phyloP scores from a whole-genome alignment of 768 basidiomycete species.

The Rhodocollybia butyracea region DNA sequence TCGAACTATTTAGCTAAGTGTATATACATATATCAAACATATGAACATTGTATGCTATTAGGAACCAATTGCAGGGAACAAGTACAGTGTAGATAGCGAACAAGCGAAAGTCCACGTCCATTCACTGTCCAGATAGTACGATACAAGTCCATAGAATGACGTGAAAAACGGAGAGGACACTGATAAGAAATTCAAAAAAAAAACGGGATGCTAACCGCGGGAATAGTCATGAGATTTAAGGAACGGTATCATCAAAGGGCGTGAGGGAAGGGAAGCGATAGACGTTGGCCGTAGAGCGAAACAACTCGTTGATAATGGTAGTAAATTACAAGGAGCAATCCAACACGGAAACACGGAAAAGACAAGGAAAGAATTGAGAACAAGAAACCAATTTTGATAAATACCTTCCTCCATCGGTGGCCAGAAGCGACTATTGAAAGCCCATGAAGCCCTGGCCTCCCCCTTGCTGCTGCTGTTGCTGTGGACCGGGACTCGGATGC shows the following conservation, averaged over 20 bases:
- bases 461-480: conserved; percentile 16
- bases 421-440: conserved; percentile 23
- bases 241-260: background rate
- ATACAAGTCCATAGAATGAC: conserved; percentile 3
- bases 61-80: conserved; percentile 22
- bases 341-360: conserved; percentile 3
- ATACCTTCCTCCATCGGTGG: background rate
- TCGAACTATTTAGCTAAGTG: background rate
- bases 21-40: conserved; percentile 2
- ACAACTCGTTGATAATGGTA: conserved; percentile 1
- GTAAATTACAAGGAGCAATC: background rate
- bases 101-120: conserved; percentile 50
- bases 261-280: background rate
- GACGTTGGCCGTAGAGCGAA: background rate
- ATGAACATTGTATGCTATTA: conserved; percentile 7
- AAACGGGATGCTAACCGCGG: conserved; percentile 10
- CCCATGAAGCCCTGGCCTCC: conserved; percentile 43
- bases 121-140: conserved; percentile 42
- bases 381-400: conserved; percentile 10
- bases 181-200: conserved; percentile 15
- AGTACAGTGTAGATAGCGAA: conserved; percentile 53
- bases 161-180: conserved; percentile 12
- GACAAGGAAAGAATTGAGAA: background rate
- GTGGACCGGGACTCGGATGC: conserved; percentile 66
- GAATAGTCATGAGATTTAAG: background rate